Base-by-base conservation (phyloP, 2,329 filamentous ascomycete species). In the Claviceps sp. region DNA sequence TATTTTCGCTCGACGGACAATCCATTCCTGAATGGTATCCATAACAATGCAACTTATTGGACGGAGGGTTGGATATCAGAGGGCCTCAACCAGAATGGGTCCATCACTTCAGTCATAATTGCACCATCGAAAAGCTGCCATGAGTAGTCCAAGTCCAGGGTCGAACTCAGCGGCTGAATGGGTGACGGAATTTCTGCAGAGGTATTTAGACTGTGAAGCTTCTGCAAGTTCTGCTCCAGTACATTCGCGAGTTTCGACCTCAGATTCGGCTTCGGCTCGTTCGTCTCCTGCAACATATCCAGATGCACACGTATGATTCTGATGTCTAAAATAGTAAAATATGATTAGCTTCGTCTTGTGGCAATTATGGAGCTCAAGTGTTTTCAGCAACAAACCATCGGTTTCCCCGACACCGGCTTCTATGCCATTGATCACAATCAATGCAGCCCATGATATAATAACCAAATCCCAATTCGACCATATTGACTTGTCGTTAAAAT, bases 391-490 rank as follows among this genome's bases (percentile, higher is more conserved):
- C 58, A 58, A 56, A 68, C 67, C 66, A 26, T 68, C 66, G 2
- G 60, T 54, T 49, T 71, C 67, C 0, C 67, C 67, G 9, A 66
- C 64, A 0, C 68, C 68, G 1, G 66, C 67, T 52, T 71, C 66
- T 3, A 70, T 2, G 64, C 69, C 53, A 43, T 71, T 68, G 1
- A 72, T 56, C 1, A 71, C 67, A n/a, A 71, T 67, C 8, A 71
- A 57, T 2, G 69, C 68, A 5, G 69, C 69, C 69, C 68, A 71
- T 0, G 69, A 70, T 49, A 72, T 72, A 56, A 72, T 68, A 20
- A 71, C 64, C 0, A 71, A 57, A 43, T 71, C 69, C 64, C 67
- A 72, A 45, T 71, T 71, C 4, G 67, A 64, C 69, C 69, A 71
- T 51, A 71, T 71, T 1, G 66, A 63, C 22, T 64, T 58, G 49